Conservation (phyloP, 2,329 filamentous ascomycete species). For the Erysiphe pulchra region DNA sequence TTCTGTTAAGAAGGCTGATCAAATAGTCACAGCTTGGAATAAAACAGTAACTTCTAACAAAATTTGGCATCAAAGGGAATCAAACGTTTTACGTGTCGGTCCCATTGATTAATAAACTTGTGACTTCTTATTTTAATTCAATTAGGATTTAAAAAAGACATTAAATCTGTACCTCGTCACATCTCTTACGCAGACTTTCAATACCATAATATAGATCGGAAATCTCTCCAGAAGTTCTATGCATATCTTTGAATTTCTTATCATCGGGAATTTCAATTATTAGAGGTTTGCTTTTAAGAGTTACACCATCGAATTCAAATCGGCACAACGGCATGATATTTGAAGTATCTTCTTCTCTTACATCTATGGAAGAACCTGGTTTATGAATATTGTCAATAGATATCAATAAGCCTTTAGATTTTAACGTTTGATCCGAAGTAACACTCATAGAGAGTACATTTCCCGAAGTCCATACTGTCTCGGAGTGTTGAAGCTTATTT, state of each 20-base stretch:
- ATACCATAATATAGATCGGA: slow-evolving; percentile 16
- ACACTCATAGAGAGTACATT: slow-evolving; percentile 18
- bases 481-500: slow-evolving; percentile 22
- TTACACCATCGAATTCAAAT: slow-evolving; percentile 1
- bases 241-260: neutral
- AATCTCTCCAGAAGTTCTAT: slow-evolving; percentile 9
- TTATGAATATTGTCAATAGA: slow-evolving; percentile 28
- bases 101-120: neutral
- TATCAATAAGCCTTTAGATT: slow-evolving; percentile 13
- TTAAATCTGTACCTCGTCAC: slow-evolving; percentile 2
- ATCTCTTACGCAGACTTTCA: slow-evolving; percentile 13
- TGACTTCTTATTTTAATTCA: neutral
- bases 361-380: slow-evolving; percentile 20
- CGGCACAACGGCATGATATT: slow-evolving; percentile 1
- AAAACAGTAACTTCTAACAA: neutral
- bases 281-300: neutral
- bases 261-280: neutral
- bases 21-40: slow-evolving; percentile 1
- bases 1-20: neutral
- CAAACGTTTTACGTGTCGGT: slow-evolving; percentile 1
- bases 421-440: neutral
- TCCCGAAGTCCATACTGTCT: slow-evolving; percentile 30
- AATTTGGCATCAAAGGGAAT: neutral
- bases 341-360: slow-evolving; percentile 3
- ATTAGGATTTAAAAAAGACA: too few relatives aligned